Evolutionary conservation across 1,284 basidiomycete species (phyloP), one percentile per base, ranked within the genome.

Genomic region (Mycena sp.): DNA sequence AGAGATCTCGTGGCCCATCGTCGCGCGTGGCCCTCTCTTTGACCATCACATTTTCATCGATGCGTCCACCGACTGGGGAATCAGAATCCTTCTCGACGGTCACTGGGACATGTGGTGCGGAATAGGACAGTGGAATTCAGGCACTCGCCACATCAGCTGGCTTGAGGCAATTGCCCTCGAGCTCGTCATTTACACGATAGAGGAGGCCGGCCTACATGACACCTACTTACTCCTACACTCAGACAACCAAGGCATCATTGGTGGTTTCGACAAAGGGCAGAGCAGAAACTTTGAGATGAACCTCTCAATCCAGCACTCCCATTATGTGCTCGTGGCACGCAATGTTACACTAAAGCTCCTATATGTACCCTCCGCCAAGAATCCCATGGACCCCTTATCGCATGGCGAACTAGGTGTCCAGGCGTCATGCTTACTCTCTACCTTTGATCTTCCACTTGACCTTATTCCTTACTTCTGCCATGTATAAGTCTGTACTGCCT

Each of bases 151-250:
- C 58, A 78, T 74, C 26, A 71, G 72, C 21, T 79, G 77, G 77
- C 70, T 71, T 5, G 77, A 78, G 55, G 73, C 76, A 62, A 70
- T 78, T 4, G 78, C 77, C 0, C 72, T 79, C 5, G 79, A 80
- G 55, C 65, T 81, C 2, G 75, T 53, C 23, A 45, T 61, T 19
- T 35, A 38, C 38, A n/a, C 40, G 6, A 37, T 61, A 14, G 41
- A 45, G 37, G 59, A 41, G 21, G 14, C 37, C 1, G 64, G 64
- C 11, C 12, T 51, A 19, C 28, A 14, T 2, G 46, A 68, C 52
- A 2, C 9, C 0, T 26, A 64, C 29, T 19, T 71, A 14, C n/a
- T 64, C 3, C 49, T 72, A 1, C 56, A 73, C 40, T 51, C 53
- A 30, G 72, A 70, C n/a, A 60, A 60, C n/a, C 40, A 52, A 25